A percentile compares a stretch with the other conserved stretches of the same genome.
These are phyloP conservation scores for Colletotrichum musae DNA, from an alignment of 2,329 filamentous ascomycete genomes.

Conservation along the genomic window DNA sequence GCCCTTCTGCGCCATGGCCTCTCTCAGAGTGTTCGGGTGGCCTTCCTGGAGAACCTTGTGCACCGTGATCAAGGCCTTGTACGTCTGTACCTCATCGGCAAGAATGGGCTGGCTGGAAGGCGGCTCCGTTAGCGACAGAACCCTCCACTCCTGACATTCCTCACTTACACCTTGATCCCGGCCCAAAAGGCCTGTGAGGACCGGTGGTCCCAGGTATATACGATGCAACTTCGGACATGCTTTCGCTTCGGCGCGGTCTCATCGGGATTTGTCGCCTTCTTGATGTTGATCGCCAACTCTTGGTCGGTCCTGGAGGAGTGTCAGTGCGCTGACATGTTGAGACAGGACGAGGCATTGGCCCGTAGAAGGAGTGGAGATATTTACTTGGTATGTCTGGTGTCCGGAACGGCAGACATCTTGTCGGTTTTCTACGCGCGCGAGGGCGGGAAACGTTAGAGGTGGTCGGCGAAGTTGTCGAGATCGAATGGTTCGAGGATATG, in stretches of 20 bases:
- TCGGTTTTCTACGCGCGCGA: constrained; percentile 25
- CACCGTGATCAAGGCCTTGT: constrained; percentile 97
- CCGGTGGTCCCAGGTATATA: constrained; percentile 99
- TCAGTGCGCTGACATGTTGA: constrained; percentile 30
- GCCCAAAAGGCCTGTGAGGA: constrained; percentile 96
- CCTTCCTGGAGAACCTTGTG: constrained; percentile 99
- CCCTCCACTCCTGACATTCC: constrained; percentile 6
- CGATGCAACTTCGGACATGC: constrained; percentile 97
- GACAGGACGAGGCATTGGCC: constrained; percentile 1
- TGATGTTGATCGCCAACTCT: constrained; percentile 79
- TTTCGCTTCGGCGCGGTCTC: constrained; percentile 83
- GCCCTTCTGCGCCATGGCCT: constrained; percentile 88
- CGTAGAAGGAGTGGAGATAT: neutral
- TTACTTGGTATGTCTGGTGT: constrained; percentile 42
- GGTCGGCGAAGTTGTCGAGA: constrained; percentile 10
- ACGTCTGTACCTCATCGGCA: constrained; percentile 98
- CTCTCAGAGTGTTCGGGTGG: constrained; percentile 87
- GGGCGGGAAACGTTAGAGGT: constrained; percentile 23
- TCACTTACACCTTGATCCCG: constrained; percentile 94
- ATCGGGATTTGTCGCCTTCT: constrained; percentile 78
- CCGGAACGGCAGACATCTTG: constrained; percentile 41
- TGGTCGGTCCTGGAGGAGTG: constrained; percentile 71
- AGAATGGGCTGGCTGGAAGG: constrained; percentile 89
- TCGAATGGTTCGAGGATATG: constrained; percentile 36
- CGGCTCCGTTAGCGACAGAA: constrained; percentile 4